Conservation (phyloP, 2,329 filamentous ascomycete genomes). For the Microascus cirrosus region DNA sequence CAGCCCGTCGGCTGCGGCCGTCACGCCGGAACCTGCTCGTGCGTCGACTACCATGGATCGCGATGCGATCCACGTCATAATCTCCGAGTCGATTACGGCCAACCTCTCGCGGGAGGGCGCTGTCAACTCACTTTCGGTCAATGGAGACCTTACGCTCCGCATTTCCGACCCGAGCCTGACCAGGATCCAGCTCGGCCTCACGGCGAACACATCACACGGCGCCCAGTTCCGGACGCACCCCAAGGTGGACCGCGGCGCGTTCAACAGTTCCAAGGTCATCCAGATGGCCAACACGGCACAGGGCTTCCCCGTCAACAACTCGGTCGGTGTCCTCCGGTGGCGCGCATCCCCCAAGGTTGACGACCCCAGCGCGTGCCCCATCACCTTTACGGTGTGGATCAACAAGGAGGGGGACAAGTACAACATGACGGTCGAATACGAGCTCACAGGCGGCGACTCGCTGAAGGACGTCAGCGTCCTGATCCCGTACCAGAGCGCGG, state of each 20-base stretch:
- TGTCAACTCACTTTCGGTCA: conserved; percentile 77
- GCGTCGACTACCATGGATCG: conserved; percentile 61
- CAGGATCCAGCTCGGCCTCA: conserved; percentile 78
- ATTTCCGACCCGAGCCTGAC: conserved; percentile 83
- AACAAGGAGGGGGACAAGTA: conserved; percentile 78
- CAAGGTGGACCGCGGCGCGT: conserved; percentile 84
- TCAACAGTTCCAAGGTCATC: conserved; percentile 72
- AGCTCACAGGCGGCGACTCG: conserved; percentile 69
- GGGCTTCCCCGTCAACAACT: conserved; percentile 89
- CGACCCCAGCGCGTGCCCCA: conserved; percentile 70
- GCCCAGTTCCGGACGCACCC: conserved; percentile 93
- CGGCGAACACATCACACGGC: conserved; percentile 65
- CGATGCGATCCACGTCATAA: conserved; percentile 77
- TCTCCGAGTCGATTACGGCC: conserved; percentile 84
- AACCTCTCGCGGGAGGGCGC: conserved; percentile 81
- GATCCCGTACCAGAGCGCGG: conserved; percentile 76
- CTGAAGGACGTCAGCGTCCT: conserved; percentile 77
- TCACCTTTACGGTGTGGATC: conserved; percentile 96
- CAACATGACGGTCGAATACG: conserved; percentile 91
- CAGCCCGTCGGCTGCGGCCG: conserved; percentile 37
- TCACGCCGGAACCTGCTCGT: conserved; percentile 37
- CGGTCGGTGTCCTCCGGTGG: conserved; percentile 89
- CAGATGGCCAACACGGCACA: conserved; percentile 82
- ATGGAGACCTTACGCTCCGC: conserved; percentile 82
- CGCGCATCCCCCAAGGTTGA: conserved; percentile 73